Evolutionary conservation across 116 monocot genomes (phyloP), one percentile per base, ranked within the genome.

Genomic region (Trichopus zeylanicus): DNA sequence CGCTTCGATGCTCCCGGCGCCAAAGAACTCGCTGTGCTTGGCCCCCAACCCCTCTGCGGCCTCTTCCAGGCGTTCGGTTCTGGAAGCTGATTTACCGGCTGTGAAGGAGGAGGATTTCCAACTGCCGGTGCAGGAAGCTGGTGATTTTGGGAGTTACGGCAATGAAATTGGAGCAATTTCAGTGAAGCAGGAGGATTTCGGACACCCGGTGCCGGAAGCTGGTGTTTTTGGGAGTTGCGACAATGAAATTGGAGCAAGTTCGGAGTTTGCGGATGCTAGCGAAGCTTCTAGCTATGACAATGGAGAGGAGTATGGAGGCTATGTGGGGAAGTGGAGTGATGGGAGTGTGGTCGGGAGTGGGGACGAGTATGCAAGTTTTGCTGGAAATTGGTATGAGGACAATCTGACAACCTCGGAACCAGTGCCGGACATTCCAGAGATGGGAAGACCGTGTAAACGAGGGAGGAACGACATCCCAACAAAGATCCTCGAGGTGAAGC

Each of bases 401-500:
- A 42, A 15, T 42, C 18, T 35, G 19, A 20, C 22, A 10, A 53
- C 34, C 3, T 48, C 30, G 25, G 29, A 27, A 29, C 26, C 25
- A 25, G 64, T 53, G 21, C 33, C 67, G 11, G 57, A 59, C 47
- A 13, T 61, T 33, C 65, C 69, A 9, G 77, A 80, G 30, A 46
- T 83, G 29, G 70, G 63, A 83, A 72, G 37, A 71, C 73, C 32
- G 55, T 9, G 89, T 31, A 95, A 83, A 75, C 83, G 95, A 75
- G 77, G 95, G 51, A 83, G 83, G 59, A 74, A 66, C 48, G 78
- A 66, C 29, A 84, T 84, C 21, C 90, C 84, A 21, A 31, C 67
- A 19, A 75, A 94, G 62, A 84, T 90, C 57, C 32, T 95, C 39
- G 95, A 90, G 73, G 90, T 95, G 53, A 84, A 84, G 55, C 95